These are phyloP conservation scores for Camptophora hylomeconis DNA, from an alignment of 2,329 filamentous ascomycete species.

Conservation along the genomic window DNA sequence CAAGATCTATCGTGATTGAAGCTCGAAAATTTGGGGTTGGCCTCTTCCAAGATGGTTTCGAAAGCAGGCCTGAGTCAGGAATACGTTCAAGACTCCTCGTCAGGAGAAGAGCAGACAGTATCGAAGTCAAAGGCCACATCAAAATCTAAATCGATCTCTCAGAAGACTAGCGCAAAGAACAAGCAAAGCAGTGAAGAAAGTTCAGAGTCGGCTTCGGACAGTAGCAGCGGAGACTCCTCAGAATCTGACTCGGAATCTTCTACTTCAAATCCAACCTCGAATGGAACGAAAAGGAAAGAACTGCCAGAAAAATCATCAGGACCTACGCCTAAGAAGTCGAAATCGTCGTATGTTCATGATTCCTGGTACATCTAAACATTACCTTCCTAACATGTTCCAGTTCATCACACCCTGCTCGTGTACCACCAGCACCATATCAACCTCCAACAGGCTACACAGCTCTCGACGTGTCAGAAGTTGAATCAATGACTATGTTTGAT, in stretches of 20 bases:
- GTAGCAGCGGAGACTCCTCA: constrained; percentile 2
- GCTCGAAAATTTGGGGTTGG: too few relatives aligned
- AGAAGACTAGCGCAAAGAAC: too few relatives aligned
- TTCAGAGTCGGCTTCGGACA: not conserved
- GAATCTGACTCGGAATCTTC: constrained; percentile 1
- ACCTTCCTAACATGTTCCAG: constrained; percentile 2
- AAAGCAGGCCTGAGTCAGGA: too few relatives aligned
- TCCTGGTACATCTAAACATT: constrained; percentile 2
- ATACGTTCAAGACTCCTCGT: too few relatives aligned
- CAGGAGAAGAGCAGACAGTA: too few relatives aligned
- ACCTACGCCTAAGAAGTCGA: constrained; percentile 5
- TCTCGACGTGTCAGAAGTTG: constrained; percentile 7
- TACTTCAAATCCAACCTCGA: not conserved
- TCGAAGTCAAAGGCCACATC: constrained; percentile 2
- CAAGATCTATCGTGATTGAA: too few relatives aligned
- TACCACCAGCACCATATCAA: constrained; percentile 26
- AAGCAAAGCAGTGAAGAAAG: constrained; percentile 3
- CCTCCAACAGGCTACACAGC: constrained; percentile 29
- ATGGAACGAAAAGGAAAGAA: constrained; percentile 4
- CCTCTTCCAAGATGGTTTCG: too few relatives aligned
- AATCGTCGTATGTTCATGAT: constrained; percentile 4
- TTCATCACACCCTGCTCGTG: constrained; percentile 4
- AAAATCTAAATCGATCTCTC: constrained; percentile 4
- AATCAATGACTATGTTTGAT: constrained; percentile 9
- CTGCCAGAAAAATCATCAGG: constrained; percentile 5